Conservation (phyloP, 257 asterid genomes). For the Solanum sparsipilum region DNA sequence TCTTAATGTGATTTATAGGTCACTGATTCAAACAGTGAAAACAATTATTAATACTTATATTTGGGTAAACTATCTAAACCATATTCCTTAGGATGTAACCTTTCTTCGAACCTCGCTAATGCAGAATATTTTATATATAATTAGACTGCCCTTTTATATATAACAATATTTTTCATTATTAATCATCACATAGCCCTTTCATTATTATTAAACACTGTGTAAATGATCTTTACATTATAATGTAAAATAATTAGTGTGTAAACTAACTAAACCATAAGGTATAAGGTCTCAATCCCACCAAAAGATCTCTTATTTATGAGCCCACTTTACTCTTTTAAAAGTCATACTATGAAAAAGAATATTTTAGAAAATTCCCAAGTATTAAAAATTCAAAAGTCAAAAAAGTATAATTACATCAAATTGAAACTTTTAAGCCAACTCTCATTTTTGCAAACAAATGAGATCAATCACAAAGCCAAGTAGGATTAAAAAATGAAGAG, state of each 20-base stretch:
- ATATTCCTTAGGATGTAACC: rapidly evolving
- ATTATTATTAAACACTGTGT: neutral
- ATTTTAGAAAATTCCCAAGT: neutral
- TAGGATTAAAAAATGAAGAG: neutral
- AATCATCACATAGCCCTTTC: neutral
- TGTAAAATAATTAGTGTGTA: neutral
- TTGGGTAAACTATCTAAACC: rapidly evolving
- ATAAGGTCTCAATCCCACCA: neutral
- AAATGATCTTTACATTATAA: neutral
- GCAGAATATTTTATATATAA: neutral
- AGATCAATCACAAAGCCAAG: neutral
- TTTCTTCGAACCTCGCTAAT: neutral
- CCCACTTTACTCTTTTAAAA: neutral
- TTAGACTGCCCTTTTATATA: neutral
- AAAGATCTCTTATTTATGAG: neutral
- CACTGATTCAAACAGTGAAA: neutral
- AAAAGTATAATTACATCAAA: neutral
- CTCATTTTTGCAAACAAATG: neutral
- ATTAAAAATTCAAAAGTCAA: neutral
- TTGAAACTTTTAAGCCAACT: neutral
- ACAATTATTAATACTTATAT: neutral
- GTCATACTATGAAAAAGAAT: neutral
- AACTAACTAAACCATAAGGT: neutral
- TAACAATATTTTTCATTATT: neutral
- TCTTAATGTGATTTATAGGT: neutral